Evolutionary conservation across 345 rosid species (phyloP), one percentile per base, ranked within the genome.

Genomic region (Luvunga scandens): DNA sequence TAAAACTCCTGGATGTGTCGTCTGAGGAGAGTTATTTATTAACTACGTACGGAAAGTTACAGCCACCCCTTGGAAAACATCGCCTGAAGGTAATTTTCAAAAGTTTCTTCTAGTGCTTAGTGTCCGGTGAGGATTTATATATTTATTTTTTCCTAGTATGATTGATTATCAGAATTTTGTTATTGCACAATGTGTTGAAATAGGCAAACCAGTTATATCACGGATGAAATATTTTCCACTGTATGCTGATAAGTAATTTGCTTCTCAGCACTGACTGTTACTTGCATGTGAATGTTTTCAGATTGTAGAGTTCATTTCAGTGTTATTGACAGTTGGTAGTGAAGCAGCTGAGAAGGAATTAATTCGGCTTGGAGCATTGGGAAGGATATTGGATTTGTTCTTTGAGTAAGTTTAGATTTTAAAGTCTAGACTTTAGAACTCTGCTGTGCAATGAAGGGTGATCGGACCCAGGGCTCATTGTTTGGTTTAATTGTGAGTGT

Each of bases 41-140:
- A 36, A 95, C 98, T 73, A 93, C 98, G 2, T 95, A 90, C 80
- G 98, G 98, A 53, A 92, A 90, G 85, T 81, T 95, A 85, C 98
- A 91, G 83, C 98, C 98, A 73, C 98, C 98, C 78, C 95, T 95
- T 28, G 97, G 98, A 69, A 95, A 91, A 80, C 98, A 93, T 80
- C 95, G 98, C 33, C 80, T 95, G 75, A 95, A 93, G 97, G 98
- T 93, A 79, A 72, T 71, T 66, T 2, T 65, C 48, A 62, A 36
- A 76, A 7, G 31, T 33, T 59, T 62, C 42, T 14, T 57, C 59
- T 27, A 64, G 8, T 69, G 56, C 10, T 55, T 50, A 57, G 24
- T 65, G n/a, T 7, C 30, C 53, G 33, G 28, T 53, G 25, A 66
- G 73, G 63, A 71, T 38, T 76, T 33, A 12, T 45, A 2, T 45